Conservation (phyloP, 345 rosid genomes). For the Euclidium syriacum region DNA sequence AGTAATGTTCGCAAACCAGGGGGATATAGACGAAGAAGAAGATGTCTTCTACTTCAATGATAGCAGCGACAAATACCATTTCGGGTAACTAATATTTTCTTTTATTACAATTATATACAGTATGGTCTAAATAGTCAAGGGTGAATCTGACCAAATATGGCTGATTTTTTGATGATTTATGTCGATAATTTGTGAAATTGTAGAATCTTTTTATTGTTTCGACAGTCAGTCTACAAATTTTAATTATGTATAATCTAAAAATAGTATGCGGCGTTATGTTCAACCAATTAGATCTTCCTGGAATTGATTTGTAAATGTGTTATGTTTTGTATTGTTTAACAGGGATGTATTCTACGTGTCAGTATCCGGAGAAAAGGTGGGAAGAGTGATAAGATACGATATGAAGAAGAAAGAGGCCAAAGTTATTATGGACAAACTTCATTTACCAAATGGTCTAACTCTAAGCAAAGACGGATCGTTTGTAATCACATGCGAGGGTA, state of each 20-base stretch:
- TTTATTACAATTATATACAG: no score
- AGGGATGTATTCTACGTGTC: conserved; percentile 38
- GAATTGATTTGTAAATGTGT: neutral
- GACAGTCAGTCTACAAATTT: no score
- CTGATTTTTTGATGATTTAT: no score
- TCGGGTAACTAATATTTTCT: conserved; percentile 53
- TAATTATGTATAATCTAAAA: no score
- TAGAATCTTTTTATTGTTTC: no score
- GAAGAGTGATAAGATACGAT: conserved; percentile 27
- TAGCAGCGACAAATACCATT: conserved; percentile 46
- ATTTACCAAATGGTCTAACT: conserved; percentile 67
- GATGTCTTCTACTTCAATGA: conserved; percentile 67
- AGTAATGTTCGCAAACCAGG: conserved; percentile 54
- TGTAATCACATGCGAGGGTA: conserved; percentile 42
- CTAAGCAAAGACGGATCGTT: conserved; percentile 53
- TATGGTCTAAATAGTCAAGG: no score
- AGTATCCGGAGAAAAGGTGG: neutral
- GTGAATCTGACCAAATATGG: no score
- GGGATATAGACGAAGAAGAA: conserved; percentile 56
- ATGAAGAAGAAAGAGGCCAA: conserved; percentile 29
- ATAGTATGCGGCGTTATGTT: no score
- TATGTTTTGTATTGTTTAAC: neutral
- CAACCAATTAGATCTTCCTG: neutral
- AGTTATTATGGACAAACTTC: conserved; percentile 33
- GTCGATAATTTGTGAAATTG: no score